Evolutionary conservation across 805 yeast genomes (phyloP).

Genomic region (Candida ficus): DNA sequence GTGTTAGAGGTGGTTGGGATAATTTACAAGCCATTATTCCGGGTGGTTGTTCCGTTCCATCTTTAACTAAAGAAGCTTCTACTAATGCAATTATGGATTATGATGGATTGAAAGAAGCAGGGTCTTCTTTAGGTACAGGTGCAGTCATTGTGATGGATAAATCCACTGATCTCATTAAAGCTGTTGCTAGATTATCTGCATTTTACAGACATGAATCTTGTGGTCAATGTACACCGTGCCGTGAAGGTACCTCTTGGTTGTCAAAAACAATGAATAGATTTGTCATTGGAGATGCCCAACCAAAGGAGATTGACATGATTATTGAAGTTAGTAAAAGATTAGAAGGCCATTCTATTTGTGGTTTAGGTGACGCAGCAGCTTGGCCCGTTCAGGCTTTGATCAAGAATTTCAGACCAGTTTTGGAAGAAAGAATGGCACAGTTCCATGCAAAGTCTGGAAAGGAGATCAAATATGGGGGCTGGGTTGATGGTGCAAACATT

Average conservation of each 20-base stretch:
- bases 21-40: constrained; percentile 83
- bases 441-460: constrained; percentile 37
- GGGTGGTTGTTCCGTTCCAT: constrained; percentile 87
- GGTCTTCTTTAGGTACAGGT: constrained; percentile 88
- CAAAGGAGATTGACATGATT: constrained; percentile 79
- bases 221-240: constrained; percentile 93
- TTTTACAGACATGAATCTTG: constrained; percentile 91
- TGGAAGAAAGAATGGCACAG: constrained; percentile 68
- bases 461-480: constrained; percentile 63
- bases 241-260: constrained; percentile 90
- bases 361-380: constrained; percentile 88
- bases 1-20: constrained; percentile 91
- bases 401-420: constrained; percentile 76
- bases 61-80: constrained; percentile 63
- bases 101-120: constrained; percentile 79
- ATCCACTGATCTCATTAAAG: constrained; percentile 77
- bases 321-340: constrained; percentile 80
- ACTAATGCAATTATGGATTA: constrained; percentile 77
- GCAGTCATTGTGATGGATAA: constrained; percentile 91
- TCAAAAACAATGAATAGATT: constrained; percentile 81
- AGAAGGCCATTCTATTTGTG: constrained; percentile 91
- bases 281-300: constrained; percentile 71
- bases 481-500: constrained; percentile 59
- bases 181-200: constrained; percentile 78
- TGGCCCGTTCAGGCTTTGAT: constrained; percentile 92